A percentile compares a stretch with the other conserved stretches of the same genome.
Conservation (phyloP, 2,329 filamentous ascomycete species). For the Diaporthe sp. region DNA sequence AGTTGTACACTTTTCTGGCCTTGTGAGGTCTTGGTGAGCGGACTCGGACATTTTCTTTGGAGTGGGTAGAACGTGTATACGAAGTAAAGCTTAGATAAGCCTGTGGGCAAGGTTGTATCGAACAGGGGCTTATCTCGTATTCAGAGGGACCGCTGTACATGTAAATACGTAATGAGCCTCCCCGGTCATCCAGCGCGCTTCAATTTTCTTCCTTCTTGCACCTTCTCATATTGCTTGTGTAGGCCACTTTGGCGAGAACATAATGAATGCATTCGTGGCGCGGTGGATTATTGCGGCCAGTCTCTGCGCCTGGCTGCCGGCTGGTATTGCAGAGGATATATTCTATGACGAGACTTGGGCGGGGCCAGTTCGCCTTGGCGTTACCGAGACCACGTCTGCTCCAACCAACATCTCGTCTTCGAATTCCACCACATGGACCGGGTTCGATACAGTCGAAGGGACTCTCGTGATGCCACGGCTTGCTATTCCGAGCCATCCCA, state of each 20-base stretch:
- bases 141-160: not conserved
- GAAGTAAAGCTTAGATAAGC: not conserved
- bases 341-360: constrained; percentile 32
- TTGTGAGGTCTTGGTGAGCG: not conserved
- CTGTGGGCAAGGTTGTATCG: not conserved
- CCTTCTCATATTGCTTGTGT: not conserved
- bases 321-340: not conserved
- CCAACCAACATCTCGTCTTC: not conserved
- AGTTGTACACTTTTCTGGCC: too few species aligned
- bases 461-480: constrained; percentile 31
- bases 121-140: not conserved
- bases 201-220: not conserved
- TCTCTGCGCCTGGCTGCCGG: not conserved
- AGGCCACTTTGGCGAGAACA: not conserved
- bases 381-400: not conserved
- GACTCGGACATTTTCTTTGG: too few species aligned
- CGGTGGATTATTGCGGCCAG: not conserved
- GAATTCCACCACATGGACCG: not conserved
- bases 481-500: constrained; percentile 1
- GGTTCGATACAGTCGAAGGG: constrained; percentile 14
- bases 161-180: not conserved
- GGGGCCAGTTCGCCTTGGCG: constrained; percentile 10
- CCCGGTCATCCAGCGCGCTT: not conserved
- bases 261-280: not conserved
- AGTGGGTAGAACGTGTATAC: not conserved